These are phyloP conservation scores for Borovskyia barvae DNA, from an alignment of 208 protist genomes.

Conservation along the genomic window DNA sequence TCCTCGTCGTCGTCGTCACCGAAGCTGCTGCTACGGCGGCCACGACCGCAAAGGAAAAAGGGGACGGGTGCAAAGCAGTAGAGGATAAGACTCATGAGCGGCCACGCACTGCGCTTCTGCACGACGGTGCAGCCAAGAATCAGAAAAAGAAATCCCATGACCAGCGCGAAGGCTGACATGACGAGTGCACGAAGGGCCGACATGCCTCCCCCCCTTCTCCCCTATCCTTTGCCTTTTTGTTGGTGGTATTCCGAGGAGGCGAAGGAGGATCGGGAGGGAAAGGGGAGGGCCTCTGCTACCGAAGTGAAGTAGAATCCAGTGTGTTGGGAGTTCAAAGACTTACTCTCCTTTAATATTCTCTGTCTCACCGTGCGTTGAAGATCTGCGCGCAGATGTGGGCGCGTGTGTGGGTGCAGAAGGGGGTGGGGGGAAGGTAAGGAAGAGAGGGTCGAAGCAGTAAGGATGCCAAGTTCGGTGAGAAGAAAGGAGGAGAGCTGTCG, in stretches of 20 bases:
- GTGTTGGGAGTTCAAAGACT: too few species aligned
- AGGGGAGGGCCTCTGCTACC: too few species aligned
- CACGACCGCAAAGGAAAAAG: constrained; percentile 53
- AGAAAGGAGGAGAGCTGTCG: too few species aligned
- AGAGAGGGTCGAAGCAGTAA: background rate
- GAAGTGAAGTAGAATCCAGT: too few species aligned
- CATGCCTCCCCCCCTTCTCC: constrained; percentile 26
- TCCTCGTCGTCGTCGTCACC: constrained; percentile 20
- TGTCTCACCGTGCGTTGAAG: too few species aligned
- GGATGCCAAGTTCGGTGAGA: too few species aligned
- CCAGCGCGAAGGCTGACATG: constrained; percentile 48
- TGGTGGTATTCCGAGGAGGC: background rate
- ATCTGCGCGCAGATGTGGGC: too few species aligned
- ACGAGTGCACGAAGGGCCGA: constrained; percentile 44
- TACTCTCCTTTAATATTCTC: too few species aligned
- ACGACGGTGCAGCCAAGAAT: constrained; percentile 63
- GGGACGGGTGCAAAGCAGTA: constrained; percentile 54
- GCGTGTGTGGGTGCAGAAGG: background rate
- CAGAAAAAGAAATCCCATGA: constrained; percentile 50
- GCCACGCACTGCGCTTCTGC: constrained; percentile 37
- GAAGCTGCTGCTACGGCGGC: constrained; percentile 11
- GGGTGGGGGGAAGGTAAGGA: constrained; percentile 1
- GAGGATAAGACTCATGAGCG: constrained; percentile 52
- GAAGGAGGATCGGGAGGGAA: background rate
- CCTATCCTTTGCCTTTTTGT: background rate